These are phyloP conservation scores for Ciborinia camelliae DNA, from an alignment of 2,329 filamentous ascomycete species.

Conservation along the genomic window DNA sequence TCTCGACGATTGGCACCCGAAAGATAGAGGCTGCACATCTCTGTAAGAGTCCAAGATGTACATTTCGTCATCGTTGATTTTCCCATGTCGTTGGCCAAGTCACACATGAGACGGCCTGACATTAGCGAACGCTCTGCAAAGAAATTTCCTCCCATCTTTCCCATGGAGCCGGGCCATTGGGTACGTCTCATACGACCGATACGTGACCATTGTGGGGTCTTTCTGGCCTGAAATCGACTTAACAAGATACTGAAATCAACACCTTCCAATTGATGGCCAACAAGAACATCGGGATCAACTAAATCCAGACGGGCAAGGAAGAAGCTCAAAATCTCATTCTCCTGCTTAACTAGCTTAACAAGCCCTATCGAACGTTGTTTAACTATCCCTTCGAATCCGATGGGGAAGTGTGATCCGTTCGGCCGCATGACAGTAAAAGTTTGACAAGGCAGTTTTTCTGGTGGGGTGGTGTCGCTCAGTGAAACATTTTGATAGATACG, in stretches of 20 bases:
- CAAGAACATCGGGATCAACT: conserved; percentile 86
- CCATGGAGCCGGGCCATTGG: conserved; percentile 84
- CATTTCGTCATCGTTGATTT: conserved; percentile 97
- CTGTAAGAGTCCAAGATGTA: conserved; percentile 95
- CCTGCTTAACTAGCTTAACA: conserved; percentile 77
- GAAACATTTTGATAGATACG: conserved; percentile 89
- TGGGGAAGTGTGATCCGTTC: conserved; percentile 68
- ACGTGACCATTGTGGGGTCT: conserved; percentile 90
- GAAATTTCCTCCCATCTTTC: conserved; percentile 81
- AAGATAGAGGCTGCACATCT: conserved; percentile 94
- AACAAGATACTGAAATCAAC: conserved; percentile 92
- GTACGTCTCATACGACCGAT: conserved; percentile 81
- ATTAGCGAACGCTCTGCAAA: conserved; percentile 91
- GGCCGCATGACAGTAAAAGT: conserved; percentile 92
- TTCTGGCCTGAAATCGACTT: conserved; percentile 82
- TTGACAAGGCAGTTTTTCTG: conserved; percentile 82
- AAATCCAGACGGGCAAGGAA: conserved; percentile 86
- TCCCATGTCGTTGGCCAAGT: conserved; percentile 92
- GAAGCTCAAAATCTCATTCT: conserved; percentile 79
- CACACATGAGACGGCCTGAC: conserved; percentile 84
- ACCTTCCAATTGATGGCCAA: conserved; percentile 95
- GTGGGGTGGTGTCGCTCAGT: conserved; percentile 80
- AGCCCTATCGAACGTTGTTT: conserved; percentile 69
- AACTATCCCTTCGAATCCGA: conserved; percentile 78
- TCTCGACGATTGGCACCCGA: conserved; percentile 65